Evolutionary conservation across 768 basidiomycete species (phyloP), one percentile per base, ranked within the genome.

Genomic region (Suillus clintonianus): DNA sequence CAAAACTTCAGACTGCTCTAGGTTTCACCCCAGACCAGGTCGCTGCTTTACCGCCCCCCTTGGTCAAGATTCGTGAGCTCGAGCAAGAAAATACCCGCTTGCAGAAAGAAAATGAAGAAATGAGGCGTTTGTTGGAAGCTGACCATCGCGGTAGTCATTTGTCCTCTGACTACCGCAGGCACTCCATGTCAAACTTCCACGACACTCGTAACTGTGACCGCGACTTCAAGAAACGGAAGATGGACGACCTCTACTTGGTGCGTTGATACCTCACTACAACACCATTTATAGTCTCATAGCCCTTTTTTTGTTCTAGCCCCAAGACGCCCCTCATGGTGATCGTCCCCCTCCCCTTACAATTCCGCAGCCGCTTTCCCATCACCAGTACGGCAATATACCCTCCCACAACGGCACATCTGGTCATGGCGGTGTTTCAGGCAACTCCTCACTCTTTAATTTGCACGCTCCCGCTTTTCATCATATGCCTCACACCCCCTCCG

Each of bases 81-180:
- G 90, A 94, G 73, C 86, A 91, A 70, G 93, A 95, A 72, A 92
- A 91, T 70, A 77, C 82, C 59, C 80, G 87, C 11, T 80, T 94
- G 6, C 83, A 83, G 62, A 87, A 86, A 67, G 90, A 93, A 75
- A 89, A 89, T 70, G 89, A 91, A 17, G 88, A 90, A 37, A 80
- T 92, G 43, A 83, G 90, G n/a, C 84, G 87, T 55, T 79, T 90
- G 66, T 81, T 92, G 34, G 86, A 88, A 32, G 70, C 80, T 0
- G 76, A 78, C 27, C 74, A 76, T 64, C 66, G 74, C 58, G 75
- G 76, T 5, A 67, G 77, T 41, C 71, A 66, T 32, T 68, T 82
- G 27, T 68, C 78, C 36, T 75, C 82, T 37, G 83, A 84, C n/a
- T 68, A 83, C 42, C 82, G 86, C 62, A 79, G 86, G 36, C 77